Evolutionary conservation across 2,329 filamentous ascomycete genomes (phyloP).

Genomic region (Magnaporthiopsis rhizophila): DNA sequence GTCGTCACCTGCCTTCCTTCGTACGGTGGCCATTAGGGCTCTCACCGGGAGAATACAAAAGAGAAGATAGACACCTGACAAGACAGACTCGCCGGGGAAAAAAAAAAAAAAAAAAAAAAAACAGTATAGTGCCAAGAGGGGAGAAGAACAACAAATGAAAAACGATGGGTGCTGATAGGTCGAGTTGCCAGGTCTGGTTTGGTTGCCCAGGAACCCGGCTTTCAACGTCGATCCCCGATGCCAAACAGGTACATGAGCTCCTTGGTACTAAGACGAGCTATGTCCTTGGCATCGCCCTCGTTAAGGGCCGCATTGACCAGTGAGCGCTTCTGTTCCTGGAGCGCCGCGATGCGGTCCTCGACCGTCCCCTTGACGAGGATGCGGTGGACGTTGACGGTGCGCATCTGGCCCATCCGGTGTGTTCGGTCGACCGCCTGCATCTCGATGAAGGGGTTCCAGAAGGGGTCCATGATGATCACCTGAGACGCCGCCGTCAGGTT

Average conservation of each 20-base stretch:
- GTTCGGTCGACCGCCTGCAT: conserved; percentile 88
- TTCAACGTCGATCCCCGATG: conserved; percentile 5
- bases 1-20: too few species aligned
- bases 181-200: neutral
- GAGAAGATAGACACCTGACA: too few species aligned
- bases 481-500: conserved; percentile 78
- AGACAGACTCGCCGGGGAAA: too few species aligned
- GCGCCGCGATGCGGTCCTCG: conserved; percentile 73
- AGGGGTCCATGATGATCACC: conserved; percentile 86
- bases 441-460: conserved; percentile 92
- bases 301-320: conserved; percentile 75
- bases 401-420: conserved; percentile 75
- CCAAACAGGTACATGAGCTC: conserved; percentile 67
- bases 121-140: too few species aligned
- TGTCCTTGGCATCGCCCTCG: conserved; percentile 58
- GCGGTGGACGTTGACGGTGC: conserved; percentile 69
- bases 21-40: too few species aligned
- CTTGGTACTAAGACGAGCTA: conserved; percentile 56
- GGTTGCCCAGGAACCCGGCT: neutral
- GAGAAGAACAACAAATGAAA: too few species aligned
- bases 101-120: too few species aligned
- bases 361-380: conserved; percentile 71
- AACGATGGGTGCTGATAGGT: neutral
- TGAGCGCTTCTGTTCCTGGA: conserved; percentile 72
- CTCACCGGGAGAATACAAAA: too few species aligned